Percentiles rank a stretch among this genome's conserved stretches.
Conservation (phyloP, 2,329 filamentous ascomycete species). For the Apiospora aurea region DNA sequence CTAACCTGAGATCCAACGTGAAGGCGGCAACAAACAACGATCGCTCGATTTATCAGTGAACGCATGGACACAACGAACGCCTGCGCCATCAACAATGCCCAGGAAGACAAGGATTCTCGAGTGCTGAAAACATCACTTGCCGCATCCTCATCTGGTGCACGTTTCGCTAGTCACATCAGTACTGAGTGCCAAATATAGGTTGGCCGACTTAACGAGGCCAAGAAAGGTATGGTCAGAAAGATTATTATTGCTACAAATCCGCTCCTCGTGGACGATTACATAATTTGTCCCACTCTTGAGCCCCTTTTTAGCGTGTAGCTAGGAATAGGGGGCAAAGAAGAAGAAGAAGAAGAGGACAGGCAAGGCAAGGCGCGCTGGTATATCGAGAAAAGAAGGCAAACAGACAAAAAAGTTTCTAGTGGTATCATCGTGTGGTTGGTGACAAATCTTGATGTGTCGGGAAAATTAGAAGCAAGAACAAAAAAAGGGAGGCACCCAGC, state of each 20-base stretch:
- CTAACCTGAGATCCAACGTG: too few species aligned
- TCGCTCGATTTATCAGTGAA: too few species aligned
- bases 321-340: not conserved
- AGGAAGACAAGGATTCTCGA: too few species aligned
- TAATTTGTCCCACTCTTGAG: not conserved
- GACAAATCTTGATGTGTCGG: constrained; percentile 30
- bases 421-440: constrained; percentile 42
- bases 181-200: too few species aligned
- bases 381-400: constrained; percentile 27
- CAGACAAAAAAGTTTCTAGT: constrained; percentile 40
- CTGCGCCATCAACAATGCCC: too few species aligned
- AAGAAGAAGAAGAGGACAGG: not conserved
- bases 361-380: constrained; percentile 18
- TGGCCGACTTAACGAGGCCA: not conserved
- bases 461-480: constrained; percentile 32
- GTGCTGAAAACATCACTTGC: too few species aligned
- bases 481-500: not conserved
- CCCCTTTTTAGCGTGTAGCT: constrained; percentile 6
- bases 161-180: not conserved
- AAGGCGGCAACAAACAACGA: too few species aligned
- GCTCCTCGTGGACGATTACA: constrained; percentile 1
- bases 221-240: not conserved
- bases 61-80: too few species aligned
- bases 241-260: constrained; percentile 17
- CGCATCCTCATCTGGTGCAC: too few species aligned